A percentile compares a stretch with the other conserved stretches of the same genome.
Conservation (phyloP, 225 moss, liverwort and hornwort species). For the Lunularia cruciata region DNA sequence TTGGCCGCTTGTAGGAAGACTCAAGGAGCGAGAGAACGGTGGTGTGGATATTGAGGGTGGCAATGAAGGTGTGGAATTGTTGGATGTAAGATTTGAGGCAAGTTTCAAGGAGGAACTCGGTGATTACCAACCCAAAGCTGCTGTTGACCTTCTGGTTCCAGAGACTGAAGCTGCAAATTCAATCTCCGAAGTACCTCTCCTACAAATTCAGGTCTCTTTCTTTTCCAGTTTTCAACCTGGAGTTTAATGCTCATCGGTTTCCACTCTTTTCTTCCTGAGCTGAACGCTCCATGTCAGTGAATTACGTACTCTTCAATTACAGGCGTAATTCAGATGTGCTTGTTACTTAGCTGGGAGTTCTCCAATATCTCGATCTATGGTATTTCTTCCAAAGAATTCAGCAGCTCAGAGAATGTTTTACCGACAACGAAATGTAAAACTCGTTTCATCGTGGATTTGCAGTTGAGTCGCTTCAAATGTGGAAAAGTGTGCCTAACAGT, state of each 20-base stretch:
- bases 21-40: constrained; percentile 26
- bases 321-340: too few relatives aligned
- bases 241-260: not conserved
- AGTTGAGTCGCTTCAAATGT: constrained; percentile 66
- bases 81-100: constrained; percentile 27
- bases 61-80: constrained; percentile 25
- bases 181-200: constrained; percentile 4
- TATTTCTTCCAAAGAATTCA: not conserved
- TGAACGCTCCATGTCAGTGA: not conserved
- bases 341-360: too few relatives aligned
- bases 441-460: not conserved
- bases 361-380: too few relatives aligned
- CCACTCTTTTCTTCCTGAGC: not conserved
- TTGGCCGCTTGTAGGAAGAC: constrained; percentile 35
- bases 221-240: not conserved
- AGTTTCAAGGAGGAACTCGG: constrained; percentile 27
- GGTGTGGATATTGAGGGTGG: constrained; percentile 38
- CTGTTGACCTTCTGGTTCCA: constrained; percentile 19
- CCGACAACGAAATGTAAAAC: not conserved
- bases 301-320: too few relatives aligned
- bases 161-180: constrained; percentile 10
- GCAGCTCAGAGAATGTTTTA: not conserved
- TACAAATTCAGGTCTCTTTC: constrained; percentile 32
- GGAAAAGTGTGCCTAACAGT: constrained; percentile 53
- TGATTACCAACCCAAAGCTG: constrained; percentile 35